These are phyloP conservation scores for Bonia amplexicaulis DNA, from an alignment of 176 grass and related monocot genomes.

Conservation along the genomic window DNA sequence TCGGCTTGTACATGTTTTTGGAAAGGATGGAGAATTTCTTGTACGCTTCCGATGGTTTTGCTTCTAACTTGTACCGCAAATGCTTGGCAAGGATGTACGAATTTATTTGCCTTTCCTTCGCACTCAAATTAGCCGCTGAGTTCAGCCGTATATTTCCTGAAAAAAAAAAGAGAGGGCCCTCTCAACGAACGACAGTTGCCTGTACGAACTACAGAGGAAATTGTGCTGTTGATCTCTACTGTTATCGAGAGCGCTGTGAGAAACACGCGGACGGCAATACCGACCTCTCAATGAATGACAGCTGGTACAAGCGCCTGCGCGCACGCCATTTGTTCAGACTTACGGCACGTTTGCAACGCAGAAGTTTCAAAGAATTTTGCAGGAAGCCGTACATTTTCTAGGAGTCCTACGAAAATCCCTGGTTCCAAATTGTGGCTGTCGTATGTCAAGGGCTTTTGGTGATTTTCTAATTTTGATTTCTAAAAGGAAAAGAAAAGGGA, in stretches of 20 bases:
- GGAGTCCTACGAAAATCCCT: neutral
- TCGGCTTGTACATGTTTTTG: conserved; percentile 15
- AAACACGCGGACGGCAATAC: neutral
- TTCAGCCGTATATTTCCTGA: neutral
- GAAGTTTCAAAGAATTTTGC: neutral
- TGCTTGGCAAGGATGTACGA: neutral
- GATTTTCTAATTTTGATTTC: no score
- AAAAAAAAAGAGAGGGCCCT: neutral
- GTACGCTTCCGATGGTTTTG: neutral
- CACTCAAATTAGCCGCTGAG: neutral
- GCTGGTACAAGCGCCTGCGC: neutral
- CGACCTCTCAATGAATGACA: neutral
- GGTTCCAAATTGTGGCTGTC: neutral
- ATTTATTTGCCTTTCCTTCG: neutral
- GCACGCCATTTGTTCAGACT: neutral
- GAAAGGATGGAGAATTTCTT: neutral
- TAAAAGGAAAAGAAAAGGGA: no score
- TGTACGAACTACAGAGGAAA: neutral
- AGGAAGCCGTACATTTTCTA: neutral
- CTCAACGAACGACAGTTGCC: neutral
- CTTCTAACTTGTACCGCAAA: neutral
- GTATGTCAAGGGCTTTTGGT: no score
- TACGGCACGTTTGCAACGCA: neutral
- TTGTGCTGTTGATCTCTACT: neutral
- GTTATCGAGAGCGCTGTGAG: neutral